phyloP scores from a whole-genome alignment of 179 eudicot genomes.

The Pouteria campechiana region DNA sequence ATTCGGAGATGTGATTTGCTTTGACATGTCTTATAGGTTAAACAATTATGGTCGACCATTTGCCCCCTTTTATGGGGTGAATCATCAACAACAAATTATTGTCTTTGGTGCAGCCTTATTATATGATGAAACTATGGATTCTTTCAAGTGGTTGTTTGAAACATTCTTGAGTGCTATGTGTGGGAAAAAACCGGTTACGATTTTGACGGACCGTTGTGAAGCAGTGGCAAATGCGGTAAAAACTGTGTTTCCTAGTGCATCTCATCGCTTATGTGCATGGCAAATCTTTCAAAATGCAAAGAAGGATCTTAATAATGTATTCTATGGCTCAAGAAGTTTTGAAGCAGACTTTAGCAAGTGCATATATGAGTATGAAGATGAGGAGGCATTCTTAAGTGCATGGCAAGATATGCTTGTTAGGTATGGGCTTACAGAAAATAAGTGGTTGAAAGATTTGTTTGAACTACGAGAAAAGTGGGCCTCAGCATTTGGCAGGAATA shows the following conservation, averaged over 20 bases:
- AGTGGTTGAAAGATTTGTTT: slow-evolving; percentile 9
- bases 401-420: slow-evolving; percentile 10
- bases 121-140: slow-evolving; percentile 9
- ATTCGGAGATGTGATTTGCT: slow-evolving; percentile 27
- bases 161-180: slow-evolving; percentile 15
- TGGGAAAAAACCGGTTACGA: slow-evolving; percentile 12
- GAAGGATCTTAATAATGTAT: slow-evolving; percentile 3
- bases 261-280: slow-evolving; percentile 17
- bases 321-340: slow-evolving; percentile 6
- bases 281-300: slow-evolving; percentile 14
- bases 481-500: slow-evolving; percentile 8
- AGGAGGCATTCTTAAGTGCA: slow-evolving; percentile 9
- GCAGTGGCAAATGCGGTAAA: slow-evolving; percentile 10
- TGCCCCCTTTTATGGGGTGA: slow-evolving; percentile 15
- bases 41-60: slow-evolving; percentile 13
- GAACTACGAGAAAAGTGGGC: slow-evolving; percentile 17
- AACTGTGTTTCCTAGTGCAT: slow-evolving; percentile 7
- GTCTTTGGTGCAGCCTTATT: slow-evolving; percentile 16
- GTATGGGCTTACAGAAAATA: slow-evolving; percentile 11
- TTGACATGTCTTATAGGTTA: slow-evolving; percentile 17
- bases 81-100: slow-evolving; percentile 19
- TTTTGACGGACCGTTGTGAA: slow-evolving; percentile 11
- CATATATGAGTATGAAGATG: slow-evolving; percentile 7
- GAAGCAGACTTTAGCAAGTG: slow-evolving; percentile 7
- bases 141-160: slow-evolving; percentile 20